Conservation (phyloP, 306 rosid species). For the Fagus crenata region DNA sequence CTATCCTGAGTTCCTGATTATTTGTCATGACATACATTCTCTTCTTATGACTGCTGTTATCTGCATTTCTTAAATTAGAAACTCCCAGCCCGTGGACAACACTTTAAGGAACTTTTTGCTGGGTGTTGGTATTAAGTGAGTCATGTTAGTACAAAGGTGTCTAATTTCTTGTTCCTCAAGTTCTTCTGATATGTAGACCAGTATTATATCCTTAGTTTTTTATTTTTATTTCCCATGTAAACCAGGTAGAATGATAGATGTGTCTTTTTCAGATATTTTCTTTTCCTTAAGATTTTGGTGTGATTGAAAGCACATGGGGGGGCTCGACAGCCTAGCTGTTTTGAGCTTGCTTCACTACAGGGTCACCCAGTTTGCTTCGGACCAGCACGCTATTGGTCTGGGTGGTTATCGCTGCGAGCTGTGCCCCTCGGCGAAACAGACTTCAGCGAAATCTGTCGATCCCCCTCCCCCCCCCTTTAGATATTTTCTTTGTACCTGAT, state of each 20-base stretch:
- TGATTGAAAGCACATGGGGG: too few relatives aligned
- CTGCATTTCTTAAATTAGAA: not conserved
- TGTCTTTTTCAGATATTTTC: not conserved
- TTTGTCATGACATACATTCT: not conserved
- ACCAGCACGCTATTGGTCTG: too few relatives aligned
- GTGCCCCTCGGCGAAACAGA: too few relatives aligned
- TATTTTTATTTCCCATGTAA: not conserved
- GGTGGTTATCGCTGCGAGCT: too few relatives aligned
- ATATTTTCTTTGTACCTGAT: not conserved
- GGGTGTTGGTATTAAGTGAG: not conserved
- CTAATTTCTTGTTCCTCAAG: not conserved
- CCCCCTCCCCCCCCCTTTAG: too few relatives aligned
- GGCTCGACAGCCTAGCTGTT: too few relatives aligned
- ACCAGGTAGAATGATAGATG: not conserved
- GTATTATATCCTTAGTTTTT: too few relatives aligned
- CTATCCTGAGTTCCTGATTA: not conserved
- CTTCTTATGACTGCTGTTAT: not conserved
- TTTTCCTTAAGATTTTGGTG: too few relatives aligned
- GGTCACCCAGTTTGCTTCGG: too few relatives aligned
- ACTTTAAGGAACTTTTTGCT: not conserved
- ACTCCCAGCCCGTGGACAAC: not conserved
- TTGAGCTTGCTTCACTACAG: too few relatives aligned
- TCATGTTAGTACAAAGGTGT: not conserved
- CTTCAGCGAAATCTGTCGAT: too few relatives aligned
- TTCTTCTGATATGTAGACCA: not conserved